Evolutionary conservation across 129 eudicot species (phyloP).

Genomic region (Cynara cardunculus): DNA sequence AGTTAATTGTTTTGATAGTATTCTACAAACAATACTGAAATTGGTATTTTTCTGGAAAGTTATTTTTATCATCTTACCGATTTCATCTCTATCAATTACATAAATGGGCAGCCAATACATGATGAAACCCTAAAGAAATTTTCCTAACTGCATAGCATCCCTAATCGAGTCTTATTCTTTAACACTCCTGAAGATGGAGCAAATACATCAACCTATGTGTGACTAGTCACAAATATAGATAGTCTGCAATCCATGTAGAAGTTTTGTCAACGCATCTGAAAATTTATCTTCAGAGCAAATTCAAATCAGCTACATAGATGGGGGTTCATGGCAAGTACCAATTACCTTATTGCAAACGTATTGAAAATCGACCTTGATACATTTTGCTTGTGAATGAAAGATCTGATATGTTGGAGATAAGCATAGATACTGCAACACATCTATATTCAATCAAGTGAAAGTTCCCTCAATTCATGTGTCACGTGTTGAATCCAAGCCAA

Average conservation of each 20-base stretch:
- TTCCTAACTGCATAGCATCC: not conserved
- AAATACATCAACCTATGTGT: not conserved
- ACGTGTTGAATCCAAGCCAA: not conserved
- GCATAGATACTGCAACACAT: not conserved
- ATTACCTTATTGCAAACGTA: not conserved
- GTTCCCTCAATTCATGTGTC: not conserved
- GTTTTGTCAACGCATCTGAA: not conserved
- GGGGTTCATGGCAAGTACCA: not conserved
- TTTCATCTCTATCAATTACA: not conserved
- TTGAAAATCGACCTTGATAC: not conserved
- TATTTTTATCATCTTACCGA: not conserved
- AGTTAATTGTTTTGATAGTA: not conserved
- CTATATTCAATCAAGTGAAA: not conserved
- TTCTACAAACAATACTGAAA: not conserved
- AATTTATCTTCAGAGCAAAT: not conserved
- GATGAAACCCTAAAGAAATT: not conserved
- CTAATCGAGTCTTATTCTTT: not conserved
- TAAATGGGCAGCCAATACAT: not conserved
- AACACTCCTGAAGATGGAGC: not conserved
- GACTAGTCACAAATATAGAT: not conserved
- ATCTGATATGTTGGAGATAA: not conserved
- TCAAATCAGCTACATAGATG: not conserved
- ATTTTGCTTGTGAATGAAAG: not conserved
- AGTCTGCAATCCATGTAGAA: not conserved
- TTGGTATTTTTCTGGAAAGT: not conserved